These are phyloP conservation scores for Paecilomyces sp. DNA, from an alignment of 2,329 filamentous ascomycete species.

Conservation along the genomic window DNA sequence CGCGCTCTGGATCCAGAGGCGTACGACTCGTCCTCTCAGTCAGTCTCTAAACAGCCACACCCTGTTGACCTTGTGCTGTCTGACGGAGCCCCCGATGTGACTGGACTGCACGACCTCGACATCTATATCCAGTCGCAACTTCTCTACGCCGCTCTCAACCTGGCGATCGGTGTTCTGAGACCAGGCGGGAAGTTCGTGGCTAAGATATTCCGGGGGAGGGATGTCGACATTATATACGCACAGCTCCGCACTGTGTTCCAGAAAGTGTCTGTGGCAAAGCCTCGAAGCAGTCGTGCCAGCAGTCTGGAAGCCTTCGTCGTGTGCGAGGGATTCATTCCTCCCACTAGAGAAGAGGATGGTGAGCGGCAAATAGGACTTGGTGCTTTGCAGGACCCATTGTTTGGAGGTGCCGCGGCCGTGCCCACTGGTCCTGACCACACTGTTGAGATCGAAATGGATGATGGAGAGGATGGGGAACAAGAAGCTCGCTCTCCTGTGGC, in stretches of 20 bases:
- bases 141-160: slow-evolving; percentile 86
- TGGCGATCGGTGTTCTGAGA: slow-evolving; percentile 84
- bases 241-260: slow-evolving; percentile 90
- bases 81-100: slow-evolving; percentile 93
- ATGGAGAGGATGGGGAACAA: slow-evolving; percentile 40
- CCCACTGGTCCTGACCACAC: slow-evolving; percentile 21
- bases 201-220: slow-evolving; percentile 91
- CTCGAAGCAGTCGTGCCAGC: slow-evolving; percentile 86
- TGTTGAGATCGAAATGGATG: slow-evolving; percentile 27
- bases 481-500: slow-evolving; percentile 6
- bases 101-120: slow-evolving; percentile 91
- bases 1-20: slow-evolving; percentile 72
- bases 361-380: slow-evolving; percentile 28
- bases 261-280: slow-evolving; percentile 84
- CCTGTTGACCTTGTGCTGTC: slow-evolving; percentile 91
- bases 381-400: slow-evolving; percentile 30
- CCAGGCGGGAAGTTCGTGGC: slow-evolving; percentile 95
- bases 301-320: slow-evolving; percentile 97
- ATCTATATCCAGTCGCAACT: slow-evolving; percentile 97
- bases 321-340: slow-evolving; percentile 82
- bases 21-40: slow-evolving; percentile 35
- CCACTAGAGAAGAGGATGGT: slow-evolving; percentile 40
- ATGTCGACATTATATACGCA: slow-evolving; percentile 91
- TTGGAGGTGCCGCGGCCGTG: slow-evolving; percentile 29
- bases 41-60: slow-evolving; percentile 51